Conservation (phyloP, 2,329 filamentous ascomycete species). For the Penicillium sp. region DNA sequence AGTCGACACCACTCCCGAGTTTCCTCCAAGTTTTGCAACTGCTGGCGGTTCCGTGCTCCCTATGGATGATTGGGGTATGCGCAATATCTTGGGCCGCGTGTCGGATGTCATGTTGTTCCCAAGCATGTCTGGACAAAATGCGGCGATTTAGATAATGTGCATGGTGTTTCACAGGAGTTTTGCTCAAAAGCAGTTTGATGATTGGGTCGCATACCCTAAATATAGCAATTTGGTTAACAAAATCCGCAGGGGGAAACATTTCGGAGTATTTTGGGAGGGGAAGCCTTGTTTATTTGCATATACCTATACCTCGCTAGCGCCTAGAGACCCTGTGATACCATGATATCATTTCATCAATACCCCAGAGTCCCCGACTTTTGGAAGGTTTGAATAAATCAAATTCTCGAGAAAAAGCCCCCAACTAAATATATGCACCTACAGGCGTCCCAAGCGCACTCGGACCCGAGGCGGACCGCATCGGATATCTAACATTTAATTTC, state of each 20-base stretch:
- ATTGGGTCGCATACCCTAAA: neutral
- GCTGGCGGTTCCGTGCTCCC: neutral
- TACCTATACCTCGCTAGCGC: neutral
- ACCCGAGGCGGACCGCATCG: neutral
- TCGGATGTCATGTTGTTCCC: slow-evolving; percentile 40
- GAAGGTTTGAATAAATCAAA: neutral
- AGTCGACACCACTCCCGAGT: slow-evolving; percentile 5
- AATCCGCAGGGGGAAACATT: neutral
- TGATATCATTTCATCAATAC: neutral
- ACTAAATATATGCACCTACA: neutral
- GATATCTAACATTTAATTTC: neutral
- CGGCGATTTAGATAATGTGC: slow-evolving; percentile 1
- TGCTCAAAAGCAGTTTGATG: neutral
- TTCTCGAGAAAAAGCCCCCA: neutral
- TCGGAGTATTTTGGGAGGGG: neutral
- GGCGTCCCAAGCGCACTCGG: neutral
- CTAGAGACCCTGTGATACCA: neutral
- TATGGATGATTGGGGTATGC: slow-evolving; percentile 29
- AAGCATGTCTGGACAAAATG: slow-evolving; percentile 23
- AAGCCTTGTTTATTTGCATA: neutral
- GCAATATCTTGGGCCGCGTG: slow-evolving; percentile 33
- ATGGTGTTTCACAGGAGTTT: neutral
- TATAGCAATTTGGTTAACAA: neutral
- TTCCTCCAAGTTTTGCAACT: slow-evolving; percentile 2
- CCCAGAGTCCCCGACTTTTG: neutral